phyloP scores from a whole-genome alignment of 495 filamentous ascomycete genomes.

The Neurospora sp. region DNA sequence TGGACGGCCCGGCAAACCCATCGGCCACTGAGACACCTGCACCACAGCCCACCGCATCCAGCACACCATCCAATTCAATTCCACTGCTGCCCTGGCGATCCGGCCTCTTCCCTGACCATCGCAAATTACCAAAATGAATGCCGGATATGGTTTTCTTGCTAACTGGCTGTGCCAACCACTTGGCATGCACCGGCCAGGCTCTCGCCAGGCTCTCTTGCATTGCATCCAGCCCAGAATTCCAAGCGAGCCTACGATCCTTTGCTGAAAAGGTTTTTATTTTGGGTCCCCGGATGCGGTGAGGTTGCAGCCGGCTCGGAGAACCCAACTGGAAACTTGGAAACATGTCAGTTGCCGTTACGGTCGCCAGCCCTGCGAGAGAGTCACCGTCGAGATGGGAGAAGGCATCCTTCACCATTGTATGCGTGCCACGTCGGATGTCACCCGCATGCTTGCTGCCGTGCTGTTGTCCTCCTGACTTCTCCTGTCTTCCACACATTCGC shows the following conservation, averaged over 20 bases:
- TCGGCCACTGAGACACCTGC: slow-evolving; percentile 2
- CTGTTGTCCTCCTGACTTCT: background rate
- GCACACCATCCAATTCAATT: background rate
- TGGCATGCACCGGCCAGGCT: background rate
- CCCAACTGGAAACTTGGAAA: background rate
- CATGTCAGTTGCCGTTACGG: background rate
- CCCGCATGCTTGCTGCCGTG: background rate
- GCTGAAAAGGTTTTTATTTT: background rate
- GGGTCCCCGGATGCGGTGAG: background rate
- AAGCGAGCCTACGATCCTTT: background rate
- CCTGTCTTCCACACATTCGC: background rate
- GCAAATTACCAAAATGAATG: background rate
- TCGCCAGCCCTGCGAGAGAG: background rate
- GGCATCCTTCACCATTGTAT: background rate
- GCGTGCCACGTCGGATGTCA: background rate
- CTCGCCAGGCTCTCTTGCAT: background rate
- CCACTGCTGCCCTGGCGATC: background rate
- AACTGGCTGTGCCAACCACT: background rate
- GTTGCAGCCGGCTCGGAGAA: background rate
- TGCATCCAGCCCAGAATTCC: background rate
- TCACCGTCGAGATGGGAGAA: background rate
- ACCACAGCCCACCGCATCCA: background rate
- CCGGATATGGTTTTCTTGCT: background rate
- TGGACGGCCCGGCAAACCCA: background rate
- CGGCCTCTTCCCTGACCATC: background rate